Conservation (phyloP, 2,329 filamentous ascomycete species). For the Epichloe coenophiala region DNA sequence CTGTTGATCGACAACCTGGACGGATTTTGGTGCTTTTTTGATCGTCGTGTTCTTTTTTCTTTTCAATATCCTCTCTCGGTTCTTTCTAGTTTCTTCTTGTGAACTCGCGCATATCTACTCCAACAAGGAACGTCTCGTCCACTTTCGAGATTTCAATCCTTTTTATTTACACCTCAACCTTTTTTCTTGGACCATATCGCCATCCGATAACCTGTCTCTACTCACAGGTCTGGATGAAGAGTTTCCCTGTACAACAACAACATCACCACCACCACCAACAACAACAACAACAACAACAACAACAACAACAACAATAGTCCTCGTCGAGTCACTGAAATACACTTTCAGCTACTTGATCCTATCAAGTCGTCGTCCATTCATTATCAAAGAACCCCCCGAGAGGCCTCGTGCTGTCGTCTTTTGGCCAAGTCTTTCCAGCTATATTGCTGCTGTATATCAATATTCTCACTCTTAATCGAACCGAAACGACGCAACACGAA, state of each 20-base stretch:
- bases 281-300: neutral
- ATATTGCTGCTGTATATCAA: constrained; percentile 7
- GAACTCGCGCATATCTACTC: constrained; percentile 16
- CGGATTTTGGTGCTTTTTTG: constrained; percentile 26
- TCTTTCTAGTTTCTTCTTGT: constrained; percentile 29
- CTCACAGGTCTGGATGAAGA: neutral
- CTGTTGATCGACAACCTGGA: constrained; percentile 35
- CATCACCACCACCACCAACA: neutral
- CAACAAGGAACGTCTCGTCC: constrained; percentile 26
- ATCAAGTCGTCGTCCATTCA: constrained; percentile 26
- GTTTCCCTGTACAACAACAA: constrained; percentile 17
- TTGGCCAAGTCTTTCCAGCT: constrained; percentile 2
- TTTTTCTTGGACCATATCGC: neutral
- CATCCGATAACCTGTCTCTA: neutral
- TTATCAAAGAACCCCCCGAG: constrained; percentile 15
- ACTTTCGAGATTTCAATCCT: constrained; percentile 25
- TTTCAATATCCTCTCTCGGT: constrained; percentile 28
- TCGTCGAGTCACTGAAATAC: constrained; percentile 14
- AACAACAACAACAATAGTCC: constrained; percentile 8
- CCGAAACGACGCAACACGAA: constrained; percentile 6
- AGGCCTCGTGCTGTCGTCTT: constrained; percentile 7
- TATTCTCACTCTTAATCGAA: constrained; percentile 7
- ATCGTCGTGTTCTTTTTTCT: constrained; percentile 27
- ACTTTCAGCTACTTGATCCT: constrained; percentile 3
- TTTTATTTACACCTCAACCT: constrained; percentile 22